Evolutionary conservation across 139 green algal genomes (phyloP).

Genomic region (Haematococcus lacustris): DNA sequence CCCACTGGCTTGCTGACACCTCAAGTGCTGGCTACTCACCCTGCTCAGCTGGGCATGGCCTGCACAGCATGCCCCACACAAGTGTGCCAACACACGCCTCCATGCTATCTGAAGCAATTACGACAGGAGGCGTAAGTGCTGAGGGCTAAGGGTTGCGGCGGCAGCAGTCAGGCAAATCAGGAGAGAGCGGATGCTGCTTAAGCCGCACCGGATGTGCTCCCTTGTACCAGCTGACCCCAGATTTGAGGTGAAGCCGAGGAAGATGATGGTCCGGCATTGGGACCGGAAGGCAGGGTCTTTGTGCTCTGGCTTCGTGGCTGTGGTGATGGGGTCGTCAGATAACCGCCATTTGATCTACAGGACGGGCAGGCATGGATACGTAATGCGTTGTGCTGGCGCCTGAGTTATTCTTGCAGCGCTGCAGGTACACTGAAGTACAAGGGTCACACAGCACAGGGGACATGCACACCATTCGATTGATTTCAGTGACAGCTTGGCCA

Average conservation of each 20-base stretch:
- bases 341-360: slow-evolving; percentile 79
- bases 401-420: background rate
- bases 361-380: background rate
- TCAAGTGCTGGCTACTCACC: too few relatives aligned
- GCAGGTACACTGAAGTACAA: background rate
- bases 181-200: too few relatives aligned
- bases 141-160: too few relatives aligned
- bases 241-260: slow-evolving; percentile 95
- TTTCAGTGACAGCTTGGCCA: slow-evolving; percentile 78
- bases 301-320: slow-evolving; percentile 32
- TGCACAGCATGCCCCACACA: too few relatives aligned
- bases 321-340: slow-evolving; percentile 60
- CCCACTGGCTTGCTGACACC: too few relatives aligned
- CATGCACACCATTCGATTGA: slow-evolving; percentile 88
- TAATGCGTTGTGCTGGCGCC: background rate
- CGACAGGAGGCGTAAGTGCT: too few relatives aligned
- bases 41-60: too few relatives aligned
- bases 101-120: too few relatives aligned
- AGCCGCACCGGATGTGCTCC: slow-evolving; percentile 74
- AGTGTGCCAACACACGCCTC: too few relatives aligned
- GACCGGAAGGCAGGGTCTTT: slow-evolving; percentile 31
- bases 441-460: background rate
- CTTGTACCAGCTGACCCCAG: slow-evolving; percentile 84
- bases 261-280: slow-evolving; percentile 71
- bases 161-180: too few relatives aligned